phyloP scores from a whole-genome alignment of 2,329 filamentous ascomycete genomes.

The Pyrenochaeta sp. region DNA sequence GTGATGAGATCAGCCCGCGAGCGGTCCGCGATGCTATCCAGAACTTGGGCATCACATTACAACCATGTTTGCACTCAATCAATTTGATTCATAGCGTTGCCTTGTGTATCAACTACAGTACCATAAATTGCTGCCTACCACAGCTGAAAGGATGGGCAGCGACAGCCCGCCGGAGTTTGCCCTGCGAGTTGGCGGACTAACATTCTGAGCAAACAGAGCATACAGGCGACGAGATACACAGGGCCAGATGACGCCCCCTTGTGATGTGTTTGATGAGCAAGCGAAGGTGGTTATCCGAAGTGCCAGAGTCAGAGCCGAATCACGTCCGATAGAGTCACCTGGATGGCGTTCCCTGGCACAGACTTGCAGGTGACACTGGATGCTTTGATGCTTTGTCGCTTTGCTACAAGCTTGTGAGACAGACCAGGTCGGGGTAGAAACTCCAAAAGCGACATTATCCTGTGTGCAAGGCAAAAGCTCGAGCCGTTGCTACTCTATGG shows the following conservation, averaged over 20 bases:
- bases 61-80: constrained; percentile 2
- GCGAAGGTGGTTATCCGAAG: constrained; percentile 1
- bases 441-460: background rate
- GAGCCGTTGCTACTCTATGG: background rate
- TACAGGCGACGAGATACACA: background rate
- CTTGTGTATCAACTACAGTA: background rate
- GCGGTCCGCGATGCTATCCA: constrained; percentile 12
- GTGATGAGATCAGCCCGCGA: constrained; percentile 41
- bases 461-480: background rate
- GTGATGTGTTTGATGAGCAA: constrained; percentile 22
- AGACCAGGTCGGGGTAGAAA: background rate
- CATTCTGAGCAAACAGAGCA: background rate
- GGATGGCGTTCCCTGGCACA: constrained; percentile 14
- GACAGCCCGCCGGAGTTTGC: background rate
- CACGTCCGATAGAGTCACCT: constrained; percentile 12
- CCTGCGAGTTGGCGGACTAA: background rate
- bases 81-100: background rate
- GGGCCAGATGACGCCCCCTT: constrained; percentile 28
- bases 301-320: constrained; percentile 6
- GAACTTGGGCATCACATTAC: constrained; percentile 6
- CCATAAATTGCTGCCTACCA: constrained; percentile 6
- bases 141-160: constrained; percentile 12
- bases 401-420: background rate
- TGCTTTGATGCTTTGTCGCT: background rate
- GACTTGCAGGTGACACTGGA: constrained; percentile 14